phyloP scores from a whole-genome alignment of 306 rosid species.

The Purshia tridentata region DNA sequence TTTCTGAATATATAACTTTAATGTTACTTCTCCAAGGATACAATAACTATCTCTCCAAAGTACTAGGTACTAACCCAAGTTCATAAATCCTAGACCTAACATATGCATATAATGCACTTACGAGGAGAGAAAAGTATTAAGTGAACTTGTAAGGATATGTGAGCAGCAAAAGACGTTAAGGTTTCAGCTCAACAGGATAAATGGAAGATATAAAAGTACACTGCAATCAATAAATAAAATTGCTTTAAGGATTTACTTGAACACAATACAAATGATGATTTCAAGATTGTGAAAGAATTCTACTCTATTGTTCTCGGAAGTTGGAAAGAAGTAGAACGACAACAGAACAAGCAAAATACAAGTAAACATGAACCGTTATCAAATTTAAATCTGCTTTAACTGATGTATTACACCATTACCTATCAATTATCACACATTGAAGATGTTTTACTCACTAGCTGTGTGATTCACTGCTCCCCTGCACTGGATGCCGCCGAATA shows the following conservation, averaged over 20 bases:
- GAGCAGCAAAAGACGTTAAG: background rate
- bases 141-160: background rate
- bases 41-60: background rate
- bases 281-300: conserved; percentile 55
- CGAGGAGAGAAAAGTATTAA: background rate
- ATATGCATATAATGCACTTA: background rate
- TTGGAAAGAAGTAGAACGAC: conserved; percentile 24
- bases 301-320: conserved; percentile 45
- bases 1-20: background rate
- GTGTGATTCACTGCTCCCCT: conserved; percentile 36
- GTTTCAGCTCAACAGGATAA: background rate
- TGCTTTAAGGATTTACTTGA: conserved; percentile 44
- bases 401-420: conserved; percentile 42
- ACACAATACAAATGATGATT: conserved; percentile 33
- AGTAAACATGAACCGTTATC: conserved; percentile 42
- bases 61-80: background rate
- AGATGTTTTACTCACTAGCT: conserved; percentile 43
- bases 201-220: conserved; percentile 31
- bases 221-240: conserved; percentile 39
- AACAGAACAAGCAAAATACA: conserved; percentile 31
- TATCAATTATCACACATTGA: conserved; percentile 38
- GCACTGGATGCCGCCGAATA: conserved; percentile 58
- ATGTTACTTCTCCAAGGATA: background rate
- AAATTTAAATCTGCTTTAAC: conserved; percentile 31
- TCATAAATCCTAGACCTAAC: background rate